Evolutionary conservation across 345 rosid genomes (phyloP).

Genomic region (Lepidium aucheri): DNA sequence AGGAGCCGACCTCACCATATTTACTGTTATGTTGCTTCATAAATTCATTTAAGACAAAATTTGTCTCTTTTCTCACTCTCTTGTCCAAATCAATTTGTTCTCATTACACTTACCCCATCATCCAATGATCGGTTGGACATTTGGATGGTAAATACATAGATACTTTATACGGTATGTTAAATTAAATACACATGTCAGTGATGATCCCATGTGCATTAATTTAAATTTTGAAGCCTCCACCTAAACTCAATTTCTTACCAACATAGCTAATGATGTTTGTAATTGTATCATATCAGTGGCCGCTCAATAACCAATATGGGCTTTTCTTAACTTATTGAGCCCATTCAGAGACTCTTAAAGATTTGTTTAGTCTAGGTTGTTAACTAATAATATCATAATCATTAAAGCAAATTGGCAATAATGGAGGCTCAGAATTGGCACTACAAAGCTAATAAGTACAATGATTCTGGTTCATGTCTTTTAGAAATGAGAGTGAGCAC

Average conservation of each 20-base stretch:
- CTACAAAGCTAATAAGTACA: too few species aligned
- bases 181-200: slow-evolving; percentile 19
- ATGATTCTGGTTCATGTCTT: too few species aligned
- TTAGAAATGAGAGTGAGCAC: too few species aligned
- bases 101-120: background rate
- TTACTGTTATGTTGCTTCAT: slow-evolving; percentile 21
- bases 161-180: slow-evolving; percentile 7
- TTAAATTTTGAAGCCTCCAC: background rate
- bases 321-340: too few species aligned
- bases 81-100: slow-evolving; percentile 14
- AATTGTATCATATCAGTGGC: background rate
- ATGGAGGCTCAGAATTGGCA: too few species aligned
- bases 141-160: background rate
- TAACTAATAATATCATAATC: too few species aligned
- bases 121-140: background rate
- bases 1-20: slow-evolving; percentile 2
- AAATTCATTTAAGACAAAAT: slow-evolving; percentile 10
- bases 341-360: too few species aligned
- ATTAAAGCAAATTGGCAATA: too few species aligned
- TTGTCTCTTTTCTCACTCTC: slow-evolving; percentile 5
- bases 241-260: background rate
- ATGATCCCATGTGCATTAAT: slow-evolving; percentile 14
- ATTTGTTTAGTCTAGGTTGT: too few species aligned
- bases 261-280: background rate
- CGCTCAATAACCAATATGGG: background rate